A percentile compares a stretch with the other conserved stretches of the same genome.
phyloP scores from a whole-genome alignment of 768 basidiomycete species.

The Leccinellum luteum region DNA sequence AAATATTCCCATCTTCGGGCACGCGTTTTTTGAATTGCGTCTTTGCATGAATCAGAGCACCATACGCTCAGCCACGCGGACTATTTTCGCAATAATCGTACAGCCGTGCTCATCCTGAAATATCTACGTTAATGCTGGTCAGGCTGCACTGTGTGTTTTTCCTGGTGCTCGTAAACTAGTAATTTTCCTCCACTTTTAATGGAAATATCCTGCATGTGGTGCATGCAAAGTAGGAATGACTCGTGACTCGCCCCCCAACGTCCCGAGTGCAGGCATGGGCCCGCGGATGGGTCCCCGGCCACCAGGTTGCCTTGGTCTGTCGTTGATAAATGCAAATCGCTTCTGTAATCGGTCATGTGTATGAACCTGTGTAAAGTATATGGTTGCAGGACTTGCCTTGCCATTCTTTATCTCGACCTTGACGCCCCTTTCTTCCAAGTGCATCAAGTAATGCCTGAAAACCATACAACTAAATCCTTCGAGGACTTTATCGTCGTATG shows the following conservation, averaged over 20 bases:
- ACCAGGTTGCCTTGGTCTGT: constrained; percentile 1
- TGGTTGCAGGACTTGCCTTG: constrained; percentile 11
- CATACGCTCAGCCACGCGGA: not conserved
- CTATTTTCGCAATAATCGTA: not conserved
- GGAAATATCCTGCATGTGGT: constrained; percentile 2
- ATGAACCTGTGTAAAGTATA: not conserved
- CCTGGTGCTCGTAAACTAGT: not conserved
- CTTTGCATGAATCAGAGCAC: not conserved
- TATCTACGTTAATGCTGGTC: not conserved
- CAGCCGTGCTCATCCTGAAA: not conserved
- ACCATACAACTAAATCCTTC: constrained; percentile 26
- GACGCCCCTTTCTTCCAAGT: constrained; percentile 22
- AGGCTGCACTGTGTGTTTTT: not conserved
- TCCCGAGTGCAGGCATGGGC: constrained; percentile 23
- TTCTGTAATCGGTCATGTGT: constrained; percentile 9
- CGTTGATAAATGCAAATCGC: constrained; percentile 9
- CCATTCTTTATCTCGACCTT: constrained; percentile 13
- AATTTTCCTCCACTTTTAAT: not conserved
- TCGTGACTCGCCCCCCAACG: constrained; percentile 24
- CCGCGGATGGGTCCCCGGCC: constrained; percentile 12
- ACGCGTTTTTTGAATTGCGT: constrained; percentile 4
- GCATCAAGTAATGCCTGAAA: constrained; percentile 24
- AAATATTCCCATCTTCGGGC: constrained; percentile 39
- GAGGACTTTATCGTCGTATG: constrained; percentile 28
- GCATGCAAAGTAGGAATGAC: constrained; percentile 25